A percentile compares a stretch with the other conserved stretches of the same genome.
Conservation (phyloP, 805 yeast genomes). For the Myxozyma vanderwaltii region DNA sequence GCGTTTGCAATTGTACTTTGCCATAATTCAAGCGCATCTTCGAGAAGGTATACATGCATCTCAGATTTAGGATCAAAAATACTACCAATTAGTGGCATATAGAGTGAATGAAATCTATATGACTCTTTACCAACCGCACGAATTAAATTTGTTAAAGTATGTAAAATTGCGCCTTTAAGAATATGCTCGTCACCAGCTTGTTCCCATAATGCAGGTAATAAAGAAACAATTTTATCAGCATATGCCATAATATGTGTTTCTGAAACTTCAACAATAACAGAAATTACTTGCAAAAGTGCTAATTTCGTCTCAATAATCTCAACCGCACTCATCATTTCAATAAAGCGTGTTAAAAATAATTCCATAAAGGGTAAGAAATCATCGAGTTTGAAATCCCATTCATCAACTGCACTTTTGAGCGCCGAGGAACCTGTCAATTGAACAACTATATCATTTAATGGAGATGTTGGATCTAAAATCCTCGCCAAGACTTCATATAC, state of each 20-base stretch:
- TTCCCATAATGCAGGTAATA: conserved; percentile 82
- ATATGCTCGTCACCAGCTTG: conserved; percentile 48
- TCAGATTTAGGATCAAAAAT: conserved; percentile 66
- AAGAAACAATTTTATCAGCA: conserved; percentile 40
- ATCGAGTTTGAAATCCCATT: conserved; percentile 78
- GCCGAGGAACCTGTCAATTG: conserved; percentile 72
- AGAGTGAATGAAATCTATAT: conserved; percentile 33
- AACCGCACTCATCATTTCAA: conserved; percentile 54
- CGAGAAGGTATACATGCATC: conserved; percentile 61
- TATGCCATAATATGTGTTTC: conserved; percentile 39
- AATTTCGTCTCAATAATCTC: conserved; percentile 73
- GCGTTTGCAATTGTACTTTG: conserved; percentile 56
- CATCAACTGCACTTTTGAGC: conserved; percentile 69
- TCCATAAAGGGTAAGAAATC: conserved; percentile 68
- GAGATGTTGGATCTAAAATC: conserved; percentile 51
- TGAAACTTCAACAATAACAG: conserved; percentile 51
- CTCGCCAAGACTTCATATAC: conserved; percentile 61
- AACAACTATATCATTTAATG: conserved; percentile 76
- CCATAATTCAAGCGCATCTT: conserved; percentile 90
- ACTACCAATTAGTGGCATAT: conserved; percentile 62
- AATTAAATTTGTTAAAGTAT: conserved; percentile 42
- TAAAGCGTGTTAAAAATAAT: conserved; percentile 47
- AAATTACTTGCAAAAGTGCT: conserved; percentile 67
- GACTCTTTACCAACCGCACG: conserved; percentile 36
- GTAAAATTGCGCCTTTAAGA: conserved; percentile 44